A percentile compares a stretch with the other conserved stretches of the same genome.
Conservation (phyloP, 208 protist species). For the Crithidia brevicula region DNA sequence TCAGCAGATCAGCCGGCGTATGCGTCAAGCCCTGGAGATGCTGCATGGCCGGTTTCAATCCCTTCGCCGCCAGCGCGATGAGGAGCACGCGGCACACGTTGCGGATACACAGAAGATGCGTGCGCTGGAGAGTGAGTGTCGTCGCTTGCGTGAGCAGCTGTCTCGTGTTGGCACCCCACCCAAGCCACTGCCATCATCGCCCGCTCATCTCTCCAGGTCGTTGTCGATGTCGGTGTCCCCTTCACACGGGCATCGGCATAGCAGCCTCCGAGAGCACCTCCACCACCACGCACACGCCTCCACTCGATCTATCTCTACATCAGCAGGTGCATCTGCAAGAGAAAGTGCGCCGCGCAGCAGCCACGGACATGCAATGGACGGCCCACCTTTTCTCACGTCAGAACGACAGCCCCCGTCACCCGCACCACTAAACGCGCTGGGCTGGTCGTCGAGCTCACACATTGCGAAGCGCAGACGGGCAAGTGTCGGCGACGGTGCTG, state of each 20-base stretch:
- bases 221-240: not conserved
- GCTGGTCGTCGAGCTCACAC: constrained; percentile 57
- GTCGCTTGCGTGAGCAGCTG: constrained; percentile 22
- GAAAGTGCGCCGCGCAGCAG: not conserved
- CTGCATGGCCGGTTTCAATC: constrained; percentile 63
- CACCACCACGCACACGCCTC: not conserved
- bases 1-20: constrained; percentile 54
- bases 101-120: constrained; percentile 8
- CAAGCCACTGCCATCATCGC: not conserved
- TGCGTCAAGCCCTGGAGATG: constrained; percentile 66
- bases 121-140: constrained; percentile 19
- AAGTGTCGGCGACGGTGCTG: no score
- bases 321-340: not conserved
- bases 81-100: constrained; percentile 4
- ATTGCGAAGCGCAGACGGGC: constrained; percentile 49
- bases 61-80: constrained; percentile 27
- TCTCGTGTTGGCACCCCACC: not conserved
- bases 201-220: not conserved
- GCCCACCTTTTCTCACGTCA: no score
- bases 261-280: not conserved
- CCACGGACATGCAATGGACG: not conserved
- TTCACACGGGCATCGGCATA: constrained; percentile 1
- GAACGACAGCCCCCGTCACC: no score
- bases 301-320: not conserved
- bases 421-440: constrained; percentile 40